Percentiles rank a stretch among this genome's conserved stretches.
Conservation (phyloP, 176 grass and related monocot genomes). For the bread wheat (Triticum aestivum) region IWGSC_CS_RefSeq_v2.1 NC_057803.1:585330574-585331073, state of each 20-base stretch:
- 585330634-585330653: neutral
- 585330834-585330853: neutral
- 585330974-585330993: neutral
- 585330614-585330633: neutral
- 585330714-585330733: neutral
- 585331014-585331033: neutral
- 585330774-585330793: neutral
- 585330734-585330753: neutral
- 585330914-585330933: neutral
- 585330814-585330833: neutral
- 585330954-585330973: neutral
- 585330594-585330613: neutral
- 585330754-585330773: neutral
- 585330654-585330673: constrained; percentile 16
- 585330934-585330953: neutral
- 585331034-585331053: neutral
- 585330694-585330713: neutral
- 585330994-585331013: neutral
- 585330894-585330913: constrained; percentile 8
- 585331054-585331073: neutral
- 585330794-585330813: neutral
- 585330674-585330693: neutral
- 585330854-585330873: neutral
- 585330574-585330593: neutral
- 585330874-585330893: neutral